A percentile compares a stretch with the other conserved stretches of the same genome.
Evolutionary conservation across 495 filamentous ascomycete genomes (phyloP).

Genomic region (Aspergillus incahuasiensis): DNA sequence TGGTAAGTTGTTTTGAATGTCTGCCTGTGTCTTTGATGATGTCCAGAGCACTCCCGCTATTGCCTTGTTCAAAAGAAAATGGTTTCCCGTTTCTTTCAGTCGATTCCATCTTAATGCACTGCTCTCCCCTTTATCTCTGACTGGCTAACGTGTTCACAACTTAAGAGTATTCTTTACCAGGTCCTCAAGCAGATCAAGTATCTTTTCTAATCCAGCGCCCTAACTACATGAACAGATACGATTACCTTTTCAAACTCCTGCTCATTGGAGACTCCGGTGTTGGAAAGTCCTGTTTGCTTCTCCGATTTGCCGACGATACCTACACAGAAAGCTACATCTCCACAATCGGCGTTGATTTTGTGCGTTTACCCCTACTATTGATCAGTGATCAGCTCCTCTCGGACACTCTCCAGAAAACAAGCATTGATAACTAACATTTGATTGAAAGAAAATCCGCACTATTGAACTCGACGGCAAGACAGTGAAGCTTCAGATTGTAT

Average conservation of each 20-base stretch:
- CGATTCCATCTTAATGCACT: background rate
- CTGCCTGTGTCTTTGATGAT: constrained; percentile 12
- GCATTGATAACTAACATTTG: constrained; percentile 17
- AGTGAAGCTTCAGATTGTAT: constrained; percentile 98
- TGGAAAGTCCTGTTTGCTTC: constrained; percentile 96
- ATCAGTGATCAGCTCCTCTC: background rate
- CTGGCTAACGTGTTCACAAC: constrained; percentile 6
- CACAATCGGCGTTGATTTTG: constrained; percentile 98
- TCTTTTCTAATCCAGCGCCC: constrained; percentile 15
- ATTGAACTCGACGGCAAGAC: constrained; percentile 99
- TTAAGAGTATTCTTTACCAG: constrained; percentile 19
- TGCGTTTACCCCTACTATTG: constrained; percentile 46
- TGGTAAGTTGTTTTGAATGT: constrained; percentile 59
- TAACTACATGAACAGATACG: constrained; percentile 69
- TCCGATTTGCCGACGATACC: constrained; percentile 98
- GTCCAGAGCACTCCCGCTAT: background rate
- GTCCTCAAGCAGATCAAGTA: background rate
- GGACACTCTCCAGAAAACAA: background rate
- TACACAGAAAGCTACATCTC: constrained; percentile 99
- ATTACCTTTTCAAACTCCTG: constrained; percentile 99
- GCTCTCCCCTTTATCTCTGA: background rate
- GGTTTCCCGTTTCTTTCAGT: background rate
- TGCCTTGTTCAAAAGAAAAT: constrained; percentile 2
- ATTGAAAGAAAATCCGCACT: constrained; percentile 91
- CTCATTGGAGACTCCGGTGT: constrained; percentile 99